These are phyloP conservation scores for Blumeriella jaapii DNA, from an alignment of 2,329 filamentous ascomycete species.

Conservation along the genomic window DNA sequence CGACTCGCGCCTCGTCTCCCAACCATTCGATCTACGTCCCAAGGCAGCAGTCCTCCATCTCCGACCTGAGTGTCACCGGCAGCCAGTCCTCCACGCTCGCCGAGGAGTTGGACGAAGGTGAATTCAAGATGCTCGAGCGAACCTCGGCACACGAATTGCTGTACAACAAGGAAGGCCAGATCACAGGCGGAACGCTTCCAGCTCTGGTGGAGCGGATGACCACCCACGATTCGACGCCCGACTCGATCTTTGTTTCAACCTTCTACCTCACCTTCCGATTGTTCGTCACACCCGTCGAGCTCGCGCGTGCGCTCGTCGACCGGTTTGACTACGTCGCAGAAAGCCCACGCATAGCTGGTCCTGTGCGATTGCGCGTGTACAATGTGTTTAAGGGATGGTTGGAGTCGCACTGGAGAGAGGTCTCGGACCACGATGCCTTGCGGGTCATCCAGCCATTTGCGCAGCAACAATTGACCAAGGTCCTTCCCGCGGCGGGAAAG, in stretches of 20 bases:
- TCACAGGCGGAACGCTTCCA: slow-evolving; percentile 83
- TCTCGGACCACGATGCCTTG: slow-evolving; percentile 67
- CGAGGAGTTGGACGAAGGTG: slow-evolving; percentile 69
- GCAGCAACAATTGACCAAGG: slow-evolving; percentile 52
- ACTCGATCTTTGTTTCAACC: slow-evolving; percentile 81
- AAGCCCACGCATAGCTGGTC: slow-evolving; percentile 59
- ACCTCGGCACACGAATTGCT: slow-evolving; percentile 87
- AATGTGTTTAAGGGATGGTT: slow-evolving; percentile 97
- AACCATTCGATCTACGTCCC: slow-evolving; percentile 36
- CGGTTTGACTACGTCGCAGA: slow-evolving; percentile 87
- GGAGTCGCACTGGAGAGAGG: slow-evolving; percentile 85
- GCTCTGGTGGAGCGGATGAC: slow-evolving; percentile 92
- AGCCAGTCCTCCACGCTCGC: slow-evolving; percentile 52
- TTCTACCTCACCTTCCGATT: slow-evolving; percentile 95
- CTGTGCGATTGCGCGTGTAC: slow-evolving; percentile 83
- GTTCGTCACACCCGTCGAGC: slow-evolving; percentile 70
- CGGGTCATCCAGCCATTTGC: slow-evolving; percentile 71
- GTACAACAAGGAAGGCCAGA: slow-evolving; percentile 86
- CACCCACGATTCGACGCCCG: slow-evolving; percentile 83
- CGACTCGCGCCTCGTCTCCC: slow-evolving; percentile 80
- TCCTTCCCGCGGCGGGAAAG: slow-evolving; percentile 66
- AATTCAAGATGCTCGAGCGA: slow-evolving; percentile 77
- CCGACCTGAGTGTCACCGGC: slow-evolving; percentile 55
- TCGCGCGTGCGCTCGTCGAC: slow-evolving; percentile 75
- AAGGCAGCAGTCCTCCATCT: slow-evolving; percentile 46